These are phyloP conservation scores for Glycine tomentella DNA, from an alignment of 306 rosid genomes.

Conservation along the genomic window DNA sequence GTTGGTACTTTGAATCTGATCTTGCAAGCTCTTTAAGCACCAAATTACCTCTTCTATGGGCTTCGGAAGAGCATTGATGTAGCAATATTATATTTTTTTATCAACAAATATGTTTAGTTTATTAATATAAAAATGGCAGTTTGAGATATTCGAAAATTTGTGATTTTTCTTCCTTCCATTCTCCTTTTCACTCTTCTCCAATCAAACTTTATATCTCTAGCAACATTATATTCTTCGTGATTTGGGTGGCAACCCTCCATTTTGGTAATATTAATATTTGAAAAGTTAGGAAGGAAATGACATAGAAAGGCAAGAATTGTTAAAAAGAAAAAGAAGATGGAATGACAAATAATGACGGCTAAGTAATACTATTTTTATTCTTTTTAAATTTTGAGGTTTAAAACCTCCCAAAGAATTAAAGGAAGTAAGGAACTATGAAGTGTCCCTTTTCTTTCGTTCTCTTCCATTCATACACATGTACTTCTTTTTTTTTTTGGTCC, in stretches of 20 bases:
- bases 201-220: too few relatives aligned
- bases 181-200: too few relatives aligned
- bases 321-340: background rate
- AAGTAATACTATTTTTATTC: background rate
- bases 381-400: background rate
- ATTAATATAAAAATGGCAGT: too few relatives aligned
- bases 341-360: background rate
- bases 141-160: too few relatives aligned
- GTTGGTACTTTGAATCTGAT: conserved; percentile 57
- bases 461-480: conserved; percentile 27
- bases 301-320: background rate
- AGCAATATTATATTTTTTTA: background rate
- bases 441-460: conserved; percentile 21
- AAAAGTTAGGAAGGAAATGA: background rate
- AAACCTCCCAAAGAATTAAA: background rate
- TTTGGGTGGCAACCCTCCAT: conserved; percentile 6
- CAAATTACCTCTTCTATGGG: background rate
- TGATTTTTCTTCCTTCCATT: too few relatives aligned
- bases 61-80: conserved; percentile 9
- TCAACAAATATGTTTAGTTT: too few relatives aligned
- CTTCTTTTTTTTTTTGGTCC: background rate
- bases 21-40: conserved; percentile 25
- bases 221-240: conserved; percentile 37
- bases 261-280: background rate
- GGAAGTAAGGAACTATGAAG: too few relatives aligned